Evolutionary conservation across 495 filamentous ascomycete species (phyloP).

Genomic region (Choiromyces venosus): DNA sequence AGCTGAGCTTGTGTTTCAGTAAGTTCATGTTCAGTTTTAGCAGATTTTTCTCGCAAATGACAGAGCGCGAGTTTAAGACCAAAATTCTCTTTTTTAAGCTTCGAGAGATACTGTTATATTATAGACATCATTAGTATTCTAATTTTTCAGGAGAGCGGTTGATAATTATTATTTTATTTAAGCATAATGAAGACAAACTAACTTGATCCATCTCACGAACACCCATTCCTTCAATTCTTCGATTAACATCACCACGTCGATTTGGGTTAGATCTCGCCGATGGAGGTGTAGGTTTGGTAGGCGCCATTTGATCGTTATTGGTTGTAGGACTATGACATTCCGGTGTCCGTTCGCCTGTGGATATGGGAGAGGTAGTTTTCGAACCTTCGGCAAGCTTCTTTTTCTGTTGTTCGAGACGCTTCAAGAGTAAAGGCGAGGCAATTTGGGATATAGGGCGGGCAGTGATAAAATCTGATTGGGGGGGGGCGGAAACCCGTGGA

Average conservation of each 20-base stretch:
- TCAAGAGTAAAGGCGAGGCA: conserved; percentile 29
- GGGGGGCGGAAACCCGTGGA: background rate
- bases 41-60: conserved; percentile 56
- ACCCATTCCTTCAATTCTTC: conserved; percentile 32
- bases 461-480: background rate
- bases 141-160: background rate
- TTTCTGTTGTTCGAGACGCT: conserved; percentile 36
- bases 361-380: background rate
- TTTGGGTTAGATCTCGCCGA: conserved; percentile 13
- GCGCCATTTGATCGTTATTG: background rate
- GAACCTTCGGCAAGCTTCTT: conserved; percentile 24
- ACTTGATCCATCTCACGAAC: conserved; percentile 33
- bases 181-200: conserved; percentile 8
- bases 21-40: conserved; percentile 26
- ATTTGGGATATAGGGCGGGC: conserved; percentile 1
- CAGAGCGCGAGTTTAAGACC: conserved; percentile 80
- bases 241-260: conserved; percentile 12
- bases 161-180: background rate
- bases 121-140: conserved; percentile 11
- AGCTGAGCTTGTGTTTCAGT: conserved; percentile 14
- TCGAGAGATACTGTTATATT: conserved; percentile 44
- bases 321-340: background rate
- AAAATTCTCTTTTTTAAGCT: conserved; percentile 80
- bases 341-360: background rate
- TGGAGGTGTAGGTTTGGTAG: background rate